phyloP scores from a whole-genome alignment of 2,329 filamentous ascomycete species.

The Trichoderma gracile region DNA sequence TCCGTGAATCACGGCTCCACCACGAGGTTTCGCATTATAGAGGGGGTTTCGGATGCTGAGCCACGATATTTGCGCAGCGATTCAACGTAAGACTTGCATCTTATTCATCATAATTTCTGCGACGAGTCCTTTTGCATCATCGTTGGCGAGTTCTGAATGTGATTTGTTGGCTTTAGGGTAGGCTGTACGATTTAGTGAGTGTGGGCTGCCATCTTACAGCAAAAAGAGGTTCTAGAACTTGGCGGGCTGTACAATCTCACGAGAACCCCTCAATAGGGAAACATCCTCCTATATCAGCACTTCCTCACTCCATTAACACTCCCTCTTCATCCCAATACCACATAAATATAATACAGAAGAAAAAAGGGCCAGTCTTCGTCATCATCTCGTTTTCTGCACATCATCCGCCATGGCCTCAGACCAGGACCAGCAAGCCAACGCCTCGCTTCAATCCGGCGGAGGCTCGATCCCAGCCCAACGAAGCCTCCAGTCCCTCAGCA shows the following conservation, averaged over 20 bases:
- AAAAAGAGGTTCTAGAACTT: neutral
- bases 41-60: conserved; percentile 17
- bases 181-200: neutral
- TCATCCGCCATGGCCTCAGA: neutral
- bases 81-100: neutral
- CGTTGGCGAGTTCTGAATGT: too few relatives aligned
- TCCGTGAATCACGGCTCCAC: conserved; percentile 15
- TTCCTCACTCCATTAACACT: neutral
- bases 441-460: conserved; percentile 48
- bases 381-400: neutral
- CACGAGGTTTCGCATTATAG: neutral
- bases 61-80: conserved; percentile 16
- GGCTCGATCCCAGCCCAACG: conserved; percentile 47
- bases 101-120: neutral
- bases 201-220: neutral
- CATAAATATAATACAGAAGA: neutral
- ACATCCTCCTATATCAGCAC: neutral
- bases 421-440: neutral
- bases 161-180: neutral
- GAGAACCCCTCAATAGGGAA: neutral
- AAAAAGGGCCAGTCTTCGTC: neutral
- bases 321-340: neutral
- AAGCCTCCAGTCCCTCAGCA: conserved; percentile 45
- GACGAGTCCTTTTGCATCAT: neutral
- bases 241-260: neutral